Evolutionary conservation across 495 filamentous ascomycete species (phyloP), one percentile per base, ranked within the genome.

Genomic region (Talaromyces thailandensis): DNA sequence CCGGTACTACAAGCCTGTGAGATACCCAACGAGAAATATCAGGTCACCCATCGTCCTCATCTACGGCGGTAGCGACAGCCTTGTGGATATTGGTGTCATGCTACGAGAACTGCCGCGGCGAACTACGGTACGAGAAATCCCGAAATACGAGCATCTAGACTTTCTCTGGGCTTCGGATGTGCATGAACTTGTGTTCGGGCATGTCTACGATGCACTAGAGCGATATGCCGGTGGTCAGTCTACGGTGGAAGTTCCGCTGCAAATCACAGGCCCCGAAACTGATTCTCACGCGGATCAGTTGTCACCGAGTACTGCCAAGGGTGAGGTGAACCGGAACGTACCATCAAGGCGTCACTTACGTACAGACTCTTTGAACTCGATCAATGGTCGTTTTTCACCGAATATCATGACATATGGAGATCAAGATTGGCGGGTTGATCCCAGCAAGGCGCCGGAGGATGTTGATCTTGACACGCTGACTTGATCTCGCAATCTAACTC

Each of bases 11-110:
- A 96, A 96, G 68, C 92, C 97, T 4, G 93, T 95, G 66, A 92
- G 88, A 70, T 98, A 96, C 66, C 94, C 94, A 7, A 98, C 94
- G 0, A 87, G 88, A 61, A 98, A 97, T 71, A 98, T 98, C 78
- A 93, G 90, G 67, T 97, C 94, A 3, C 94, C 94, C 0, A 90
- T 98, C 65, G 90, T 96, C 21, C 80, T 98, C 0, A 80, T 98
- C 11, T 98, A 96, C 66, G 94, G 94, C 25, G 94, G 91, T 9
- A 92, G 84, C 62, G 94, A 98, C 69, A 96, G 91, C 45, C 79
- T 98, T 14, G 91, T 98, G n/a, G 92, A 98, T 68, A 96, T 98
- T 68, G 78, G 87, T 25, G 85, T 93, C 62, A 96, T 98, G 92
- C 76, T 96, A 35, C 86, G 85, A 68, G 92, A 96, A 64, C 77